Conservation (phyloP, 768 basidiomycete species). For the Hortiboletus flavorubellus region DNA sequence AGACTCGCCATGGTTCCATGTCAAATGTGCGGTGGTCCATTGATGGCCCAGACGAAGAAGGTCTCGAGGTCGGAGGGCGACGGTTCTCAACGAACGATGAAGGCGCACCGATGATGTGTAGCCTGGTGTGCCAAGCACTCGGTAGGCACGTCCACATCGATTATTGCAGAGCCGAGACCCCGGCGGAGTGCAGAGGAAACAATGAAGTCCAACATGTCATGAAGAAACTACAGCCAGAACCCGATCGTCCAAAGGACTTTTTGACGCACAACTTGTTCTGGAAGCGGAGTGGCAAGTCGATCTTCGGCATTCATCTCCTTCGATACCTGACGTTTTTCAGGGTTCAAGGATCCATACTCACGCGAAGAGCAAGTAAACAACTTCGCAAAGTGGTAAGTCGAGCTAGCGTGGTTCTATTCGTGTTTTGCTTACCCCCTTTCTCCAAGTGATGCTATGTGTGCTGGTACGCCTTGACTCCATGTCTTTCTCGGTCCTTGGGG, state of each 20-base stretch:
- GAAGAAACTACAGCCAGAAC: conserved; percentile 41
- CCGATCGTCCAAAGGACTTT: conserved; percentile 48
- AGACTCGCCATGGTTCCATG: conserved; percentile 62
- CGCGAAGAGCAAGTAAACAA: conserved; percentile 52
- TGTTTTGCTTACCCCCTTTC: not conserved
- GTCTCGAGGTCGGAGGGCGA: conserved; percentile 49
- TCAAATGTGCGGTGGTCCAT: conserved; percentile 52
- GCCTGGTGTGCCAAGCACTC: conserved; percentile 46
- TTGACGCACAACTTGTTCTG: conserved; percentile 54
- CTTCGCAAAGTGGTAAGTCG: conserved; percentile 51
- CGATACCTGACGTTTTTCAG: conserved; percentile 26
- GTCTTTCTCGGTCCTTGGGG: not conserved
- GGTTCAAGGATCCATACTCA: conserved; percentile 63
- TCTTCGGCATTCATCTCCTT: not conserved
- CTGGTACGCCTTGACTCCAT: conserved; percentile 30
- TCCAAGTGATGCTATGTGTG: conserved; percentile 49
- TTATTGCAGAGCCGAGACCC: conserved; percentile 43
- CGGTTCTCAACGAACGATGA: conserved; percentile 51
- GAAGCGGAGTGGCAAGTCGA: conserved; percentile 48
- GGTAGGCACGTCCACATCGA: conserved; percentile 56
- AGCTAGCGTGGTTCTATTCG: not conserved
- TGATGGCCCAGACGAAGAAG: conserved; percentile 46
- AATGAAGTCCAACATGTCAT: conserved; percentile 45
- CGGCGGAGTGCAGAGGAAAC: conserved; percentile 35
- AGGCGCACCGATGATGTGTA: conserved; percentile 63